Evolutionary conservation across 2,329 filamentous ascomycete genomes (phyloP).

Genomic region (Sphaceloma murrayae): DNA sequence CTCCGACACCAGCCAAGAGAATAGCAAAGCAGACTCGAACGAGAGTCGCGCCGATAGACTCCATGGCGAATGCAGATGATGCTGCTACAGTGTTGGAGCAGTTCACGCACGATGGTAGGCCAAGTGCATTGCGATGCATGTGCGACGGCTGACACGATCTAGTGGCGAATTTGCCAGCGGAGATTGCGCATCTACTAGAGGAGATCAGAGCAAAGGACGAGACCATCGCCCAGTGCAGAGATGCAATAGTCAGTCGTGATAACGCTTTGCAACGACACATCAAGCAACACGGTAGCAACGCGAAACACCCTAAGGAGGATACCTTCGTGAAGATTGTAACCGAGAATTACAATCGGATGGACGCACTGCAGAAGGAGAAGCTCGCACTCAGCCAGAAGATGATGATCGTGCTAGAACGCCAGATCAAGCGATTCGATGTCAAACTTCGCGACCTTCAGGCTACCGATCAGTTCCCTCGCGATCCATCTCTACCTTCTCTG

Average conservation of each 20-base stretch:
- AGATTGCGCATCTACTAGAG: conserved; percentile 73
- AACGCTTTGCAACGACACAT: conserved; percentile 72
- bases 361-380: conserved; percentile 67
- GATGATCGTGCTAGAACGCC: conserved; percentile 53
- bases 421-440: conserved; percentile 53
- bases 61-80: conserved; percentile 47
- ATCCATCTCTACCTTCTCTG: conserved; percentile 51
- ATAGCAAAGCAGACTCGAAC: background rate
- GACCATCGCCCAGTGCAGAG: conserved; percentile 57
- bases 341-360: conserved; percentile 58
- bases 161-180: conserved; percentile 70
- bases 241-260: conserved; percentile 62
- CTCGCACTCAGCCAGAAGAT: conserved; percentile 57
- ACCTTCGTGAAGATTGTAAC: conserved; percentile 54
- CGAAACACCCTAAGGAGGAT: conserved; percentile 66
- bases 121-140: conserved; percentile 1
- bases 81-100: conserved; percentile 66
- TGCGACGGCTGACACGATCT: conserved; percentile 9
- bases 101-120: conserved; percentile 57
- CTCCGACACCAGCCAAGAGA: background rate
- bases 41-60: background rate
- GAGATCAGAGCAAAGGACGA: conserved; percentile 74
- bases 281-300: conserved; percentile 63
- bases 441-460: conserved; percentile 51
- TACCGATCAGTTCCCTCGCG: conserved; percentile 50